Conservation (phyloP, 176 grass and related monocot species). For the Secale cereale region DNA sequence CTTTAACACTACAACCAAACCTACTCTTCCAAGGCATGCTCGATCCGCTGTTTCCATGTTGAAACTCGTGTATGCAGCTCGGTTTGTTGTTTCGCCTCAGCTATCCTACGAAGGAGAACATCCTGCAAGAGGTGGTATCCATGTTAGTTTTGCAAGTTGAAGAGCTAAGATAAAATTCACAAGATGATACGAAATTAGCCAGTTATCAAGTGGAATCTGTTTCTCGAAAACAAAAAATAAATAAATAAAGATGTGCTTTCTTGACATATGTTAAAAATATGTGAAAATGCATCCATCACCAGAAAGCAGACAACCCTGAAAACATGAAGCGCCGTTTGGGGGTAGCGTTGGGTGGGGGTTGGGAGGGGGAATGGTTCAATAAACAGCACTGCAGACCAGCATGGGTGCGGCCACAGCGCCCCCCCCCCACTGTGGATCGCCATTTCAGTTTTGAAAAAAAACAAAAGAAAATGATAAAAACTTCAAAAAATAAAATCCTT, state of each 20-base stretch:
- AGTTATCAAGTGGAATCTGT: background rate
- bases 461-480: too few relatives aligned
- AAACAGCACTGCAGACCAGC: background rate
- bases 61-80: constrained; percentile 83
- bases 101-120: constrained; percentile 62
- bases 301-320: background rate
- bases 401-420: too few relatives aligned
- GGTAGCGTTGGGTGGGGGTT: too few relatives aligned
- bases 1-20: constrained; percentile 34
- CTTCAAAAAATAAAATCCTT: too few relatives aligned
- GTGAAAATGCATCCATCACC: background rate
- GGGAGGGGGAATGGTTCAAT: background rate
- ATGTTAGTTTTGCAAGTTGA: constrained; percentile 12
- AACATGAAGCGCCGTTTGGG: background rate
- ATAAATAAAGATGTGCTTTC: background rate
- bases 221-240: background rate
- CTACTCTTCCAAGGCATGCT: constrained; percentile 82
- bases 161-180: background rate
- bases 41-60: constrained; percentile 90
- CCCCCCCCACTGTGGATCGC: too few relatives aligned
- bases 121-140: constrained; percentile 33
- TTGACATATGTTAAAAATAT: background rate
- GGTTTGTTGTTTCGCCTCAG: constrained; percentile 71
- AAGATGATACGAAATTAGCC: background rate
- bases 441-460: too few relatives aligned